Evolutionary conservation across 768 basidiomycete genomes (phyloP).

Genomic region (Termitomyces bulborhizus): DNA sequence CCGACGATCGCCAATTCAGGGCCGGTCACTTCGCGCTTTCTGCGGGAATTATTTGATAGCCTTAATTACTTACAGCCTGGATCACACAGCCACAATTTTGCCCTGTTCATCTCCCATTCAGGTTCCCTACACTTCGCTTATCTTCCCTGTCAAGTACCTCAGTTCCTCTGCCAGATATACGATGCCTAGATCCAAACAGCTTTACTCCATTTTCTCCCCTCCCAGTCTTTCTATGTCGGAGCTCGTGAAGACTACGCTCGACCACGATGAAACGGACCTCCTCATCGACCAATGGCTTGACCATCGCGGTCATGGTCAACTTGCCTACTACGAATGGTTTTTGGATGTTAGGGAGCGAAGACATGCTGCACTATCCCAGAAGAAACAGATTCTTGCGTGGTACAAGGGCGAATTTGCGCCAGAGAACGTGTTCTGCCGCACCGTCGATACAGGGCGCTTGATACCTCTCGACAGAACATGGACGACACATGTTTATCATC

Average conservation of each 20-base stretch:
- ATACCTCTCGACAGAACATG: constrained; percentile 79
- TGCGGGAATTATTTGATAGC: constrained; percentile 17
- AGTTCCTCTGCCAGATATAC: not conserved
- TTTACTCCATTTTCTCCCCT: constrained; percentile 61
- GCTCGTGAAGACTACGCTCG: constrained; percentile 72
- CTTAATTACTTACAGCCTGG: constrained; percentile 5
- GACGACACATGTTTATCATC: constrained; percentile 78
- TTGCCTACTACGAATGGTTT: constrained; percentile 77
- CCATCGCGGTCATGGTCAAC: constrained; percentile 52
- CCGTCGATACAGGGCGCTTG: constrained; percentile 70
- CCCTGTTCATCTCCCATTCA: constrained; percentile 7
- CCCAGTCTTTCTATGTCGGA: constrained; percentile 70
- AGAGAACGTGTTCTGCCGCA: constrained; percentile 75
- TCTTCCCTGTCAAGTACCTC: not conserved
- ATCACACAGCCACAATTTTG: constrained; percentile 15
- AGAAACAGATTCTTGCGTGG: constrained; percentile 49
- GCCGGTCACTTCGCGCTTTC: constrained; percentile 22
- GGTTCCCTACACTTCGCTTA: not conserved
- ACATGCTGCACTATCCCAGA: constrained; percentile 39
- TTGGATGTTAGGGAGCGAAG: constrained; percentile 60
- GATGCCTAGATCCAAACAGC: constrained; percentile 38
- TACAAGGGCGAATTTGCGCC: constrained; percentile 73
- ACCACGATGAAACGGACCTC: constrained; percentile 70
- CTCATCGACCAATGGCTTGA: constrained; percentile 85
- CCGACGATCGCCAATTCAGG: constrained; percentile 11